Evolutionary conservation across 495 filamentous ascomycete genomes (phyloP).

Genomic region (Cairneyella variabilis): DNA sequence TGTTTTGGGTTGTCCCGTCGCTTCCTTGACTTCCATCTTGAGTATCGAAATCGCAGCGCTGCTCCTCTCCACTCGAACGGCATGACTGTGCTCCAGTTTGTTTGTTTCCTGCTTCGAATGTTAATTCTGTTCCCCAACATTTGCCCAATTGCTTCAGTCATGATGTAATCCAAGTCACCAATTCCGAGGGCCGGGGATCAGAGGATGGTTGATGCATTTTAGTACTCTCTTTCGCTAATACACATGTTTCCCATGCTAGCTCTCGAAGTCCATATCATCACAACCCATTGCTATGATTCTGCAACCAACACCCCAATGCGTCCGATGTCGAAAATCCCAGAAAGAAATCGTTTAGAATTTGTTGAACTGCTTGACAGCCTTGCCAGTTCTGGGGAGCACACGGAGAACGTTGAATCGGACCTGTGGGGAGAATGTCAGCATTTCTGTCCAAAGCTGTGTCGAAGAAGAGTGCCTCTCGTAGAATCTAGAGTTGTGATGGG

Average conservation of each 20-base stretch:
- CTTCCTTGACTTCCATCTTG: too few species aligned
- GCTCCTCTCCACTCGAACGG: neutral
- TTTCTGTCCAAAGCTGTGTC: neutral
- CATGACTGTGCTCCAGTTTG: neutral
- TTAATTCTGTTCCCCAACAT: neutral
- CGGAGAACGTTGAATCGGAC: slow-evolving; percentile 99
- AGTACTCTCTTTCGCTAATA: slow-evolving; percentile 22
- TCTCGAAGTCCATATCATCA: slow-evolving; percentile 16
- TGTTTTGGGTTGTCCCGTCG: too few species aligned
- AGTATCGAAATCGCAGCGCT: neutral
- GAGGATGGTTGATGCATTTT: slow-evolving; percentile 19
- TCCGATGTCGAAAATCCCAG: slow-evolving; percentile 20
- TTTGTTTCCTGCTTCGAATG: neutral
- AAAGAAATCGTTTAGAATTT: slow-evolving; percentile 74
- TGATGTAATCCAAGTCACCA: neutral
- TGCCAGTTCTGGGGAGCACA: slow-evolving; percentile 92
- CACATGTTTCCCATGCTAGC: slow-evolving; percentile 20
- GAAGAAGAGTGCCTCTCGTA: neutral
- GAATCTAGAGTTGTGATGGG: neutral
- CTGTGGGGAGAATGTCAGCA: slow-evolving; percentile 41
- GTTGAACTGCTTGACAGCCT: slow-evolving; percentile 93
- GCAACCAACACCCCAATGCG: slow-evolving; percentile 20
- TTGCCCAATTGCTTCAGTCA: neutral
- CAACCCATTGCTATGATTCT: slow-evolving; percentile 21
- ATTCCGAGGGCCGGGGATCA: slow-evolving; percentile 11